phyloP scores from a whole-genome alignment of 805 yeast species.

The Phaffomyces thermotolerans region DNA sequence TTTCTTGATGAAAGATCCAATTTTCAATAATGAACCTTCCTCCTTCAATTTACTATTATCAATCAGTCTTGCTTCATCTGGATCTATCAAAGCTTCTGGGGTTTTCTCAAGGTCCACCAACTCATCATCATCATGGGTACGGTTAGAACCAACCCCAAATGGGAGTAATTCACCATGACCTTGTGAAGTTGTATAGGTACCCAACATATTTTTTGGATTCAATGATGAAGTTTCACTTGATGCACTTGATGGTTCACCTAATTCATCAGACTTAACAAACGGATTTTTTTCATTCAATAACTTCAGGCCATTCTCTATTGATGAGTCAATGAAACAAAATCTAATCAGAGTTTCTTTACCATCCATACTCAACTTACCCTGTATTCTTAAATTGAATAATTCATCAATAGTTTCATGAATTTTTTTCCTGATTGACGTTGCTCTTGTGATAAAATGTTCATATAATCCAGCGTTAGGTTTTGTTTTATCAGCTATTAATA shows the following conservation, averaged over 20 bases:
- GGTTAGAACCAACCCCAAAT: slow-evolving; percentile 25
- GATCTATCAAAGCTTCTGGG: slow-evolving; percentile 18
- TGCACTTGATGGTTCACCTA: background rate
- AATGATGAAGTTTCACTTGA: slow-evolving; percentile 3
- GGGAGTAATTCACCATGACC: slow-evolving; percentile 32
- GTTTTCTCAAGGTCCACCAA: slow-evolving; percentile 9
- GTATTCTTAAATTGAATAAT: slow-evolving; percentile 49
- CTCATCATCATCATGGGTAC: background rate
- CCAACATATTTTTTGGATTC: slow-evolving; percentile 14
- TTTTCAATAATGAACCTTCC: slow-evolving; percentile 19
- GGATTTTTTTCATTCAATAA: slow-evolving; percentile 26
- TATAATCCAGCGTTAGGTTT: slow-evolving; percentile 23
- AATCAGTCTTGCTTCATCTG: slow-evolving; percentile 9
- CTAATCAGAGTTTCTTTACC: slow-evolving; percentile 77
- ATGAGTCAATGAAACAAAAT: slow-evolving; percentile 62
- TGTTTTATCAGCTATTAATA: slow-evolving; percentile 37
- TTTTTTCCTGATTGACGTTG: slow-evolving; percentile 29
- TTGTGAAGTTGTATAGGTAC: slow-evolving; percentile 21
- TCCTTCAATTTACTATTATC: slow-evolving; percentile 19
- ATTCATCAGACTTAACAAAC: background rate
- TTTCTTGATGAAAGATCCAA: slow-evolving; percentile 11
- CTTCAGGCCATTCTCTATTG: slow-evolving; percentile 49
- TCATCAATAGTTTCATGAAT: slow-evolving; percentile 47
- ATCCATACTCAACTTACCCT: slow-evolving; percentile 50
- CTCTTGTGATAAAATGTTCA: slow-evolving; percentile 31